Base-by-base conservation (phyloP, 2,329 filamentous ascomycete genomes). In the Plenodomus biglobosus region DNA sequence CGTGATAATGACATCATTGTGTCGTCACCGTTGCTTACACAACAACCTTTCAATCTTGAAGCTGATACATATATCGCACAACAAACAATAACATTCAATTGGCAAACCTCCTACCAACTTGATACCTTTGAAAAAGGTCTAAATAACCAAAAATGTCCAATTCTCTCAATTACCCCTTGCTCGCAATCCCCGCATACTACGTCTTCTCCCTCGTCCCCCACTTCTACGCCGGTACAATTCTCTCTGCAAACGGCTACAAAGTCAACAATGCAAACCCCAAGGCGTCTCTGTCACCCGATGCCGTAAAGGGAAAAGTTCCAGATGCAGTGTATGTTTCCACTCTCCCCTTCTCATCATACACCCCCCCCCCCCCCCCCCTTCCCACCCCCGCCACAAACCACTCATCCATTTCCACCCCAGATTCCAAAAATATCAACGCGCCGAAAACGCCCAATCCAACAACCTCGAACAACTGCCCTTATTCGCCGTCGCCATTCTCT, bases 101-200 rank as follows among this genome's bases (percentile, higher is more conserved):
- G n/a, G n/a, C n/a, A 24, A 10, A 24, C 22, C 5, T 24, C 22
- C 5, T 10, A 24, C 22, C 5, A 5, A 5, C 22, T 24, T 24
- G 22, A 24, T 24, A 24, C 10, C 22, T 10, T 24, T 24, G 22
- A 24, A 24, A n/a, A n/a, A n/a, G n/a, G n/a, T 10, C 22, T 5
- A 5, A 5, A 24, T 24, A 24, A 5, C 5, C 22, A 24, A 24
- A 5, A 24, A 61, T 65, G 60, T 46, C 58, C 19, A 55, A 52
- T 8, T 37, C 53, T 4, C 47, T 62, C 34, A 65, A 62, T 40
- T 65, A 65, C 46, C 59, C 55, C 2, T 58, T 65, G 38, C 58
- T 65, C 39, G 54, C 59, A 24, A 65, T 65, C 34, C 62, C 62
- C 13, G 60, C 59, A 17, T 65, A 62, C 58, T 64, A 65, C 13